Evolutionary conservation across 768 basidiomycete species (phyloP).

Genomic region (Termitomyces sp.): DNA sequence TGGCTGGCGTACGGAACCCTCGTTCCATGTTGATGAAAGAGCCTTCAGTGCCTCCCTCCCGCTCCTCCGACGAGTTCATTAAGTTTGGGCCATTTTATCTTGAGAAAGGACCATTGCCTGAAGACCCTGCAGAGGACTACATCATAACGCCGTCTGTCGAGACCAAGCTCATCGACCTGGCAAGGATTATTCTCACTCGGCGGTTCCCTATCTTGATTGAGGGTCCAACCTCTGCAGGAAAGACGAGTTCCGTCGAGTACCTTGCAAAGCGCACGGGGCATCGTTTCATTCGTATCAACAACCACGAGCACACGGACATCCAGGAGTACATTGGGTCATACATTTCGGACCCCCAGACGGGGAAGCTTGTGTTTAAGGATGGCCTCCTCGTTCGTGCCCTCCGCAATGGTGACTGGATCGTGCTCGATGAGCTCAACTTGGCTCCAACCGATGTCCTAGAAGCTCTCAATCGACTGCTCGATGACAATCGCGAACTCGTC

Average conservation of each 20-base stretch:
- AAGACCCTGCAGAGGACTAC: constrained; percentile 72
- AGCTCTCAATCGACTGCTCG: constrained; percentile 92
- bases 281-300: constrained; percentile 96
- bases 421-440: constrained; percentile 94
- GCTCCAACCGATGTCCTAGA: constrained; percentile 98
- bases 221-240: constrained; percentile 96
- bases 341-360: constrained; percentile 85
- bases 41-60: constrained; percentile 48
- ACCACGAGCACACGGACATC: constrained; percentile 99
- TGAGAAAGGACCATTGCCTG: constrained; percentile 66
- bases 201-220: constrained; percentile 95
- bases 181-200: constrained; percentile 83
- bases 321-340: constrained; percentile 98
- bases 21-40: constrained; percentile 71
- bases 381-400: constrained; percentile 92
- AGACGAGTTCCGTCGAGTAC: constrained; percentile 96
- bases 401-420: constrained; percentile 93
- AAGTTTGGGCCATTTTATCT: constrained; percentile 93
- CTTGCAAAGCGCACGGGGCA: constrained; percentile 92
- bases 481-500: constrained; percentile 95
- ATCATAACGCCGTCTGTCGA: constrained; percentile 96
- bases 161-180: constrained; percentile 90
- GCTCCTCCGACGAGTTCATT: constrained; percentile 53
- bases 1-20: constrained; percentile 76
- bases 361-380: constrained; percentile 94